Conservation (phyloP, 176 grass and related monocot species). For the Phoenix roebelenii region DNA sequence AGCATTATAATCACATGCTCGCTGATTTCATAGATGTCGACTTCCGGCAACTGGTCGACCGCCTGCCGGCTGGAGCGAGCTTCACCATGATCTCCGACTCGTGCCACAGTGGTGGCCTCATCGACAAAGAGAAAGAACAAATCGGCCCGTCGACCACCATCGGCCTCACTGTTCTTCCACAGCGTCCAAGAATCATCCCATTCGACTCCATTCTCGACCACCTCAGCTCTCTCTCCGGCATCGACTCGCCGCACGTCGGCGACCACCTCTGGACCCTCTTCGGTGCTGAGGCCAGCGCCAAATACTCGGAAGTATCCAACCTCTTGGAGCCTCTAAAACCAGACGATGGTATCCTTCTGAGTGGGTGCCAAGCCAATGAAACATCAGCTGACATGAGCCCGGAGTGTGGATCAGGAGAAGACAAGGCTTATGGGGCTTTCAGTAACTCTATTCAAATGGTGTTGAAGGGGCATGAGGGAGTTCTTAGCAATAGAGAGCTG, state of each 20-base stretch:
- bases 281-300: slow-evolving; percentile 50
- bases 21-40: slow-evolving; percentile 31
- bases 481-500: slow-evolving; percentile 51
- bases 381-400: slow-evolving; percentile 46
- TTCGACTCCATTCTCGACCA: slow-evolving; percentile 31
- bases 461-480: slow-evolving; percentile 27
- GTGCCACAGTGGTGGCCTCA: slow-evolving; percentile 90
- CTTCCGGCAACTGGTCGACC: slow-evolving; percentile 63
- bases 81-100: slow-evolving; percentile 81
- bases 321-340: background rate
- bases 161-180: background rate
- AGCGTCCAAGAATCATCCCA: slow-evolving; percentile 29
- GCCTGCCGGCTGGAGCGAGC: slow-evolving; percentile 37
- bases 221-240: slow-evolving; percentile 40
- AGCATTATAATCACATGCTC: background rate
- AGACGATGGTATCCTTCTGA: slow-evolving; percentile 62
- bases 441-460: slow-evolving; percentile 42
- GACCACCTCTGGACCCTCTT: slow-evolving; percentile 65
- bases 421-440: slow-evolving; percentile 66
- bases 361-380: slow-evolving; percentile 73
- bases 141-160: slow-evolving; percentile 40
- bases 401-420: slow-evolving; percentile 6
- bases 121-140: slow-evolving; percentile 87
- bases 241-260: slow-evolving; percentile 37
- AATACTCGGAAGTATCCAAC: slow-evolving; percentile 9